Conservation (phyloP, 441 rosid genomes). For the Raphanus hybrid region DNA sequence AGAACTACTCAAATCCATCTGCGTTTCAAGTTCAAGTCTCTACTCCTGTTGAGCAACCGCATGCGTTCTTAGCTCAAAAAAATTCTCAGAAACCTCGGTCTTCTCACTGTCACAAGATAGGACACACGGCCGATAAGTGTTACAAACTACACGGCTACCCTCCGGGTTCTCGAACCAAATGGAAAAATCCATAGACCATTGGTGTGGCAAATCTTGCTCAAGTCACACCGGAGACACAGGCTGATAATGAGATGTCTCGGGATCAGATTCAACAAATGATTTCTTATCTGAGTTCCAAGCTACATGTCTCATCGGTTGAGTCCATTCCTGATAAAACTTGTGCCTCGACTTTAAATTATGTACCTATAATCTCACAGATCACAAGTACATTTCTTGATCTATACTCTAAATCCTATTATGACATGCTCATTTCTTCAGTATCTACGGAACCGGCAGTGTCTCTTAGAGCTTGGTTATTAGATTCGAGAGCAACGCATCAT, state of each 20-base stretch:
- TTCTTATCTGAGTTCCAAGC: background rate
- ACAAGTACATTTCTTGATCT: background rate
- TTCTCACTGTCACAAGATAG: background rate
- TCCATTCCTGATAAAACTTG: background rate
- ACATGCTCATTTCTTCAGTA: background rate
- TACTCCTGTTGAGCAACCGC: background rate
- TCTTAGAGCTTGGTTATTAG: background rate
- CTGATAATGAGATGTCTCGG: background rate
- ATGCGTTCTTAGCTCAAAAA: background rate
- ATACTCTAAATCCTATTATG: background rate
- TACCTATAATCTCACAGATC: background rate
- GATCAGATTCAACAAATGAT: background rate
- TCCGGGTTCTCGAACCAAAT: background rate
- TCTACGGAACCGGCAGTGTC: background rate
- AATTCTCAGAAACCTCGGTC: background rate
- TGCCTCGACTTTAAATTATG: background rate
- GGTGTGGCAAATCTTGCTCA: background rate
- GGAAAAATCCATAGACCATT: background rate
- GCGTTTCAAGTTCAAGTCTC: background rate
- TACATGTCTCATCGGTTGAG: background rate
- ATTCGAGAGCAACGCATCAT: background rate
- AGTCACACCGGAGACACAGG: background rate
- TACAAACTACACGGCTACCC: background rate
- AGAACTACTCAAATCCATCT: background rate
- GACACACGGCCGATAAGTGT: background rate